phyloP scores from a whole-genome alignment of 1,284 basidiomycete species.

The Microbotryum saponariae region DNA sequence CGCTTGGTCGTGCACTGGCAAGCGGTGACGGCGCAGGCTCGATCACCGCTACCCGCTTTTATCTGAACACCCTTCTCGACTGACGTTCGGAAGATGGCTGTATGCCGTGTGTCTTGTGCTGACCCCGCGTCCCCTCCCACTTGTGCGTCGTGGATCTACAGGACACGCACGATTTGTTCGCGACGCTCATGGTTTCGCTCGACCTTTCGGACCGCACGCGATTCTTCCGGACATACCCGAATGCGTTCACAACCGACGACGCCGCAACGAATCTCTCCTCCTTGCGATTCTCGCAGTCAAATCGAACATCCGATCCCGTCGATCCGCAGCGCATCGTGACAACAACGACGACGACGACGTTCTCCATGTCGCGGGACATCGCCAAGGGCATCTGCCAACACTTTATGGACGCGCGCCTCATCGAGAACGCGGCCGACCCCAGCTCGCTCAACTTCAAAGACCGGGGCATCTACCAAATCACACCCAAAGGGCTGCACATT shows the following conservation, averaged over 20 bases:
- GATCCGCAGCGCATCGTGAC: conserved; percentile 95
- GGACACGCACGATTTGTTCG: conserved; percentile 98
- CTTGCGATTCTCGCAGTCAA: conserved; percentile 97
- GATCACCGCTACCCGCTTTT: no score
- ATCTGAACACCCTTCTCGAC: no score
- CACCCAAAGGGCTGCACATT: conserved; percentile 95
- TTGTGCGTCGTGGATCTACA: conserved; percentile 40
- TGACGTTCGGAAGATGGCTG: no score
- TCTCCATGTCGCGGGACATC: conserved; percentile 99
- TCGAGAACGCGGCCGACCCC: conserved; percentile 91
- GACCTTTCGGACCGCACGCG: conserved; percentile 82
- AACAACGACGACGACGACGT: conserved; percentile 97
- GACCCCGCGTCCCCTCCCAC: background rate
- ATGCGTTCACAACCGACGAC: conserved; percentile 95
- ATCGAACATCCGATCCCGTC: conserved; percentile 92
- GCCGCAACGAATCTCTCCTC: conserved; percentile 88
- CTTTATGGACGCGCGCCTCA: conserved; percentile 96
- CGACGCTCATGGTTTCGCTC: conserved; percentile 90
- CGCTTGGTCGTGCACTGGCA: no score
- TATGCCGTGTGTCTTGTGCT: background rate
- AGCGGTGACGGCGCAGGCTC: no score
- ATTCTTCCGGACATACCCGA: conserved; percentile 89
- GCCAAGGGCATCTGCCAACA: conserved; percentile 99
- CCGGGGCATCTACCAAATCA: conserved; percentile 88
- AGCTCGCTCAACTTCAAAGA: conserved; percentile 88